phyloP scores from a whole-genome alignment of 225 moss, liverwort and hornwort genomes.

The Bryum argenteum region DNA sequence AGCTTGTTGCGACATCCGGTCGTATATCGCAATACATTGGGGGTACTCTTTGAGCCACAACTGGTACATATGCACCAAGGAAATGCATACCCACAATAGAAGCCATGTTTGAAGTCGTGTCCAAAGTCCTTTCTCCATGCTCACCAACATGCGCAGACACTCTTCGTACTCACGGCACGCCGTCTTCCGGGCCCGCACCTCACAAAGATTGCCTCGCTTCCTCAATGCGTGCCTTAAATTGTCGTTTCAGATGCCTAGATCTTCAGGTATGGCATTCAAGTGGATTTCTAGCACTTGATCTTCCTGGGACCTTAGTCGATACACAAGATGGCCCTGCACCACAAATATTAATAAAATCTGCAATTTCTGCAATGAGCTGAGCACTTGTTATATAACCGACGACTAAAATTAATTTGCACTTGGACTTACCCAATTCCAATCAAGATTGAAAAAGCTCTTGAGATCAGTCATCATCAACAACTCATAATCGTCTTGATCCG shows the following conservation, averaged over 20 bases:
- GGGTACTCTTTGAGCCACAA: background rate
- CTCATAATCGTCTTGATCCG: background rate
- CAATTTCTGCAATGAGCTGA: background rate
- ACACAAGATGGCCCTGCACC: slow-evolving; percentile 1
- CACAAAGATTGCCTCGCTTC: background rate
- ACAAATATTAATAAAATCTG: background rate
- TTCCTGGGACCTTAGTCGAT: background rate
- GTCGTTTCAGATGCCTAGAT: background rate
- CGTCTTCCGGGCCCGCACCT: background rate
- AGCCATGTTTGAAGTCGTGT: background rate
- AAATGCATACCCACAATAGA: background rate
- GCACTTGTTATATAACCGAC: too few species aligned
- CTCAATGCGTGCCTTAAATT: background rate
- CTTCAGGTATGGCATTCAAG: slow-evolving; percentile 5
- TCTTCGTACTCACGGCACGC: background rate
- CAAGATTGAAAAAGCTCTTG: background rate
- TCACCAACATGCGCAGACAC: background rate
- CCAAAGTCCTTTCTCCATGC: background rate
- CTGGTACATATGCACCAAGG: slow-evolving; percentile 3
- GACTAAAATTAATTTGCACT: background rate
- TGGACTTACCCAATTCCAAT: background rate
- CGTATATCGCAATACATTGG: background rate
- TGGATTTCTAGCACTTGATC: background rate
- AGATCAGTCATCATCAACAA: background rate
- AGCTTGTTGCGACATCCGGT: slow-evolving; percentile 3